These are phyloP conservation scores for Vicia villosa DNA, from an alignment of 306 rosid species.

Conservation along the genomic window DNA sequence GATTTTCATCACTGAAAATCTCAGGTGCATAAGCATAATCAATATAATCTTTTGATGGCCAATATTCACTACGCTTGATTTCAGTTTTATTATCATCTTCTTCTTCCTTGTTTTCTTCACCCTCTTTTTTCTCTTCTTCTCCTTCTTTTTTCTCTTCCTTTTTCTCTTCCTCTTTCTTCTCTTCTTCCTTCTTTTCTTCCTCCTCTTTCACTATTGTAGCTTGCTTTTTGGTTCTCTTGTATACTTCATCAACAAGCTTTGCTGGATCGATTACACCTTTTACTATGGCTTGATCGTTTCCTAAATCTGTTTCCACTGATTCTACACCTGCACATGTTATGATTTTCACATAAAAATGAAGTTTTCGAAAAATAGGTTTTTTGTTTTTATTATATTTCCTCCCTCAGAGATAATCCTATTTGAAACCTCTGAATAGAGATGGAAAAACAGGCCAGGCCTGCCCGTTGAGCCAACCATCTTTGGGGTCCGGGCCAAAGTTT, in stretches of 20 bases:
- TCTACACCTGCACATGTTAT: conserved; percentile 69
- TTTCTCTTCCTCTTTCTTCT: conserved; percentile 43
- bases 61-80: conserved; percentile 58
- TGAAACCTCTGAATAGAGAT: too few species aligned
- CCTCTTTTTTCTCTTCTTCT: conserved; percentile 37
- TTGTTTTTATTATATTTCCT: too few species aligned
- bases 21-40: conserved; percentile 61
- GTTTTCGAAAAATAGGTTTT: too few species aligned
- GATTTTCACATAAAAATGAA: neutral
- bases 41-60: conserved; percentile 54
- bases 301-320: conserved; percentile 80
- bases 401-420: too few species aligned
- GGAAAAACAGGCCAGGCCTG: too few species aligned
- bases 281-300: conserved; percentile 65
- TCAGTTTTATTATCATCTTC: conserved; percentile 55
- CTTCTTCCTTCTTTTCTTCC: conserved; percentile 53
- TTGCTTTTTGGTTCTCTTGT: conserved; percentile 68
- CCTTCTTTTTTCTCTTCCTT: conserved; percentile 38
- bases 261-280: conserved; percentile 71
- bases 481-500: too few species aligned
- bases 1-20: conserved; percentile 93
- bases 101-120: conserved; percentile 44
- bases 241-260: conserved; percentile 67
- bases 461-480: too few species aligned
- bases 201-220: conserved; percentile 70